Evolutionary conservation across 306 rosid genomes (phyloP).

Genomic region (Quercus alba): DNA sequence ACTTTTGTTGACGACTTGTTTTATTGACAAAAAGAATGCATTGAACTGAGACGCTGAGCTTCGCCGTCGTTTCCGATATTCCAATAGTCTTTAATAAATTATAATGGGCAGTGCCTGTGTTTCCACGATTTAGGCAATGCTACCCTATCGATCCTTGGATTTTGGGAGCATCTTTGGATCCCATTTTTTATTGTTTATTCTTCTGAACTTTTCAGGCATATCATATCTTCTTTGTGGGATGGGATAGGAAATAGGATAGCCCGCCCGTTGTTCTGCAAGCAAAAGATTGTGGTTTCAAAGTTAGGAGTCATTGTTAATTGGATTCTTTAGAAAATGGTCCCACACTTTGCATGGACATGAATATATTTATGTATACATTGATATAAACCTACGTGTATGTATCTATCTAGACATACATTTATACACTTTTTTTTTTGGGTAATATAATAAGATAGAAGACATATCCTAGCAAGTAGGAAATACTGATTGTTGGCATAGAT

Average conservation of each 20-base stretch:
- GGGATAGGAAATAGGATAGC: not conserved
- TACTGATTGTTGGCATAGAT: too few relatives aligned
- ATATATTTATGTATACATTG: too few relatives aligned
- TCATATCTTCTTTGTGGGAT: not conserved
- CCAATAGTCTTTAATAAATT: not conserved
- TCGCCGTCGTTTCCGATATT: constrained; percentile 9
- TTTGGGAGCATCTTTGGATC: constrained; percentile 32
- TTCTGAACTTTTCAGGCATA: not conserved
- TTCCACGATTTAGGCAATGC: constrained; percentile 20
- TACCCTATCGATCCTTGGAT: constrained; percentile 25
- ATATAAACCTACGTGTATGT: too few relatives aligned
- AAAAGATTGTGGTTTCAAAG: not conserved
- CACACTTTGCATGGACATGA: too few relatives aligned
- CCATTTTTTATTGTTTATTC: not conserved
- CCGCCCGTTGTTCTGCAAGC: not conserved
- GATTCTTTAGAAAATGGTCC: too few relatives aligned
- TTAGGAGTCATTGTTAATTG: too few relatives aligned
- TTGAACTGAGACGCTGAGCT: constrained; percentile 24
- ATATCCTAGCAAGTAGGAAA: too few relatives aligned
- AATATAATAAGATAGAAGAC: too few relatives aligned
- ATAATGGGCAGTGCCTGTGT: not conserved
- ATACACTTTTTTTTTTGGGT: too few relatives aligned
- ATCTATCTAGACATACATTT: too few relatives aligned
- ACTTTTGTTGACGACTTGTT: not conserved
- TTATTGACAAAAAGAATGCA: constrained; percentile 6